These are phyloP conservation scores for Microbotryum saponariae DNA, from an alignment of 1,284 basidiomycete genomes.

Conservation along the genomic window DNA sequence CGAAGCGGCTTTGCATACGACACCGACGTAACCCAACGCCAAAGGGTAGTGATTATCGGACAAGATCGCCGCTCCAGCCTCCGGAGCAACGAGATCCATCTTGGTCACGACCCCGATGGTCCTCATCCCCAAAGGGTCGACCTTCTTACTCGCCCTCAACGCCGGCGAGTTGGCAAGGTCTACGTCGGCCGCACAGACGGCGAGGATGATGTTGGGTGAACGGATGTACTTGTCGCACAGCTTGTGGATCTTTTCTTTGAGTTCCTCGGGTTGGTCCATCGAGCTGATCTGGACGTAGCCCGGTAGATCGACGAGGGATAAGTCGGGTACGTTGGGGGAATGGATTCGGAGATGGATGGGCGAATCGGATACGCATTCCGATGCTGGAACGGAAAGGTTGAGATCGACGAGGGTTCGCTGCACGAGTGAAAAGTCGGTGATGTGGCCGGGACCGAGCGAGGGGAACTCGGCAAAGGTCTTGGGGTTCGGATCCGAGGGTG, in stretches of 20 bases:
- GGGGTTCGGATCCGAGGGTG: conserved; percentile 51
- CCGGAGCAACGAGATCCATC: conserved; percentile 90
- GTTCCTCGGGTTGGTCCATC: conserved; percentile 87
- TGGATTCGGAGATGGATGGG: conserved; percentile 96
- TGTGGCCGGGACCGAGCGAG: conserved; percentile 72
- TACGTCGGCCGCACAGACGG: conserved; percentile 95
- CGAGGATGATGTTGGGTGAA: conserved; percentile 95
- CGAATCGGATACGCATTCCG: conserved; percentile 84
- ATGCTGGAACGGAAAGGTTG: conserved; percentile 82
- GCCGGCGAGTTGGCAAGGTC: conserved; percentile 98
- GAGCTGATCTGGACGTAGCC: conserved; percentile 94
- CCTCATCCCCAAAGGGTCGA: conserved; percentile 86
- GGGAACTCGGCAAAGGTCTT: conserved; percentile 93
- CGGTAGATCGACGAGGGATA: conserved; percentile 93
- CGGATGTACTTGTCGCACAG: conserved; percentile 96
- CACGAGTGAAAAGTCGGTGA: conserved; percentile 80
- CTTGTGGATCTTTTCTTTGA: conserved; percentile 83
- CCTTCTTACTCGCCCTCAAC: conserved; percentile 79
- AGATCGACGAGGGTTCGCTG: conserved; percentile 90
- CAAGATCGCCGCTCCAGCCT: conserved; percentile 72
- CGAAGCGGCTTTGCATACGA: conserved; percentile 70
- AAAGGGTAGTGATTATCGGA: conserved; percentile 92
- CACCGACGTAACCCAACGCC: conserved; percentile 92
- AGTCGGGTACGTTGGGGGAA: conserved; percentile 89
- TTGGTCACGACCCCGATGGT: conserved; percentile 98